Percentiles rank a stretch among this genome's conserved stretches.
Evolutionary conservation across 2,329 filamentous ascomycete genomes (phyloP).

Genomic region (Acrocalymma vagum): DNA sequence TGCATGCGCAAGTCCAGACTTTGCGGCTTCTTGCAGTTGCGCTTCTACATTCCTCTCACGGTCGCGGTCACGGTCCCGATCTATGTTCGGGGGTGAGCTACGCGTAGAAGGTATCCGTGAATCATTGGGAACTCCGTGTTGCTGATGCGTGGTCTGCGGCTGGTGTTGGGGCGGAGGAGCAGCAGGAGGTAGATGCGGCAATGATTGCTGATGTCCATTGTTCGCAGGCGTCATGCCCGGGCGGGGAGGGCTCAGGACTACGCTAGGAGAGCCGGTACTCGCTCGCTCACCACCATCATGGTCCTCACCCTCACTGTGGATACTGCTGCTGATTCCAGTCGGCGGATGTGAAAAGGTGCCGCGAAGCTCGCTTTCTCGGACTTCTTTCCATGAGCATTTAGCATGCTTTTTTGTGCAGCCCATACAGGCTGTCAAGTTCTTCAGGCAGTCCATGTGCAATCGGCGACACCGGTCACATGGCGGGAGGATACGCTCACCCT

Average conservation of each 20-base stretch:
- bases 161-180: slow-evolving; percentile 3
- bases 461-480: slow-evolving; percentile 86
- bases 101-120: slow-evolving; percentile 21
- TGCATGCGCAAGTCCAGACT: slow-evolving; percentile 41
- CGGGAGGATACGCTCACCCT: slow-evolving; percentile 79
- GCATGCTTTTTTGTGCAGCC: slow-evolving; percentile 92
- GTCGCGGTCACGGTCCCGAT: slow-evolving; percentile 26
- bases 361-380: slow-evolving; percentile 74
- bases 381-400: slow-evolving; percentile 84
- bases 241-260: slow-evolving; percentile 33
- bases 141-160: slow-evolving; percentile 8
- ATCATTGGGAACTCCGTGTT: slow-evolving; percentile 18
- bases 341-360: slow-evolving; percentile 32
- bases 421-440: slow-evolving; percentile 85
- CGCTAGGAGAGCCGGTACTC: slow-evolving; percentile 38
- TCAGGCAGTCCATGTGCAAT: slow-evolving; percentile 81
- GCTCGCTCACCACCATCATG: slow-evolving; percentile 35
- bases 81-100: slow-evolving; percentile 27
- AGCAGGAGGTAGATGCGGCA: slow-evolving; percentile 20
- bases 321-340: slow-evolving; percentile 29
- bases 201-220: slow-evolving; percentile 30
- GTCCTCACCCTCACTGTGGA: slow-evolving; percentile 43
- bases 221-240: slow-evolving; percentile 27
- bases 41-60: slow-evolving; percentile 32
- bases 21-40: slow-evolving; percentile 44